Conservation (phyloP, 2,329 filamentous ascomycete species). For the Thielaviopsis punctulata region DNA sequence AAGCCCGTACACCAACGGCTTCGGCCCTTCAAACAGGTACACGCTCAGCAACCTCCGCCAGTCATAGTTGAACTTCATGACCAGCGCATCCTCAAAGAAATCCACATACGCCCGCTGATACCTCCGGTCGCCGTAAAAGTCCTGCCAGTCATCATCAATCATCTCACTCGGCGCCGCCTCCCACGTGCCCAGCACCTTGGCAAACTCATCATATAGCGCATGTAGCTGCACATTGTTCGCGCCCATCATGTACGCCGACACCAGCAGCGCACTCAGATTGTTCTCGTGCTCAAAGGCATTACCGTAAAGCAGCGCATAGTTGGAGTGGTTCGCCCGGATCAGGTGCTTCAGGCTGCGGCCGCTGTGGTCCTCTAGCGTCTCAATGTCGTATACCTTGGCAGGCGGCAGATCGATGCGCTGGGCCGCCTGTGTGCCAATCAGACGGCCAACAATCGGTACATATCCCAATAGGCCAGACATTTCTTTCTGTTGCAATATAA, state of each 20-base stretch:
- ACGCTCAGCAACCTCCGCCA: slow-evolving; percentile 64
- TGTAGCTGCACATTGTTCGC: slow-evolving; percentile 57
- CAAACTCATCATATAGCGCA: slow-evolving; percentile 62
- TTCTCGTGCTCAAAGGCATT: slow-evolving; percentile 56
- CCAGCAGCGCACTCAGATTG: slow-evolving; percentile 65
- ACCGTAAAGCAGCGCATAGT: slow-evolving; percentile 69
- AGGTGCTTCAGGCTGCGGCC: slow-evolving; percentile 78
- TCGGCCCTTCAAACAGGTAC: slow-evolving; percentile 56
- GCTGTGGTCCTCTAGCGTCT: slow-evolving; percentile 57
- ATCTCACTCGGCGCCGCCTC: slow-evolving; percentile 70
- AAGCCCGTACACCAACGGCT: slow-evolving; percentile 66
- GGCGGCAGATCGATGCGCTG: slow-evolving; percentile 40
- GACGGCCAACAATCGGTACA: slow-evolving; percentile 3
- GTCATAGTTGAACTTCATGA: slow-evolving; percentile 53
- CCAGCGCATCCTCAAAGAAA: slow-evolving; percentile 87
- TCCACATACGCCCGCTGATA: slow-evolving; percentile 88
- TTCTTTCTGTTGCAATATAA: background rate
- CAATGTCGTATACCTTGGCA: slow-evolving; percentile 61
- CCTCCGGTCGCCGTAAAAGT: slow-evolving; percentile 58
- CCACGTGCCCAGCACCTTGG: slow-evolving; percentile 62
- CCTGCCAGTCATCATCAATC: slow-evolving; percentile 66
- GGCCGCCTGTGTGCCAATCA: background rate
- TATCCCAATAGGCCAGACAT: slow-evolving; percentile 7
- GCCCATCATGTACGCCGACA: slow-evolving; percentile 72
- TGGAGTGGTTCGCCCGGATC: slow-evolving; percentile 79